Evolutionary conservation across 1,284 basidiomycete species (phyloP).

Genomic region (Somion occarium): DNA sequence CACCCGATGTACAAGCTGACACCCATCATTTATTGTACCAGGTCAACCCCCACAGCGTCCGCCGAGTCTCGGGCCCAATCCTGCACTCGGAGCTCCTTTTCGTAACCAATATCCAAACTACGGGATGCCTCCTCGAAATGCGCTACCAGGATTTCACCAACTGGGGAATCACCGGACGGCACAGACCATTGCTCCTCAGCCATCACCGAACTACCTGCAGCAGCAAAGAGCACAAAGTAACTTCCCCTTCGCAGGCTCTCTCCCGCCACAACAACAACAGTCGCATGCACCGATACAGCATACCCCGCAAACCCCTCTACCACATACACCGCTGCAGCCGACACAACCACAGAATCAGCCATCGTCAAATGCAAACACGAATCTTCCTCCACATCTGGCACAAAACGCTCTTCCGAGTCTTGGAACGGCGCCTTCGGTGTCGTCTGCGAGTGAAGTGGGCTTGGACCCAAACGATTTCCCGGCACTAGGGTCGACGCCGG

Average conservation of each 20-base stretch:
- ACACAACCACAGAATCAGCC: slow-evolving; percentile 34
- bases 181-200: slow-evolving; percentile 54
- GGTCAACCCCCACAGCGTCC: slow-evolving; percentile 78
- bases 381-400: slow-evolving; percentile 49
- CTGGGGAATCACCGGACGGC: slow-evolving; percentile 56
- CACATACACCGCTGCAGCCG: slow-evolving; percentile 26
- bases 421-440: slow-evolving; percentile 49
- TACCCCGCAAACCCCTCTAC: slow-evolving; percentile 34
- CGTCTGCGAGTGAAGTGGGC: slow-evolving; percentile 68
- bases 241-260: slow-evolving; percentile 53
- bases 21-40: slow-evolving; percentile 30
- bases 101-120: slow-evolving; percentile 61
- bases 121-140: slow-evolving; percentile 57
- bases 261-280: slow-evolving; percentile 41
- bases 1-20: slow-evolving; percentile 10
- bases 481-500: slow-evolving; percentile 61
- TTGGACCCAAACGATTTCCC: slow-evolving; percentile 85
- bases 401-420: slow-evolving; percentile 43
- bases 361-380: slow-evolving; percentile 45
- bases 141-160: slow-evolving; percentile 47
- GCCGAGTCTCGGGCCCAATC: slow-evolving; percentile 64
- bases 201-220: slow-evolving; percentile 59
- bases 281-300: slow-evolving; percentile 35
- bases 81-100: slow-evolving; percentile 56
- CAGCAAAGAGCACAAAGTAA: slow-evolving; percentile 53